Percentiles rank a stretch among this genome's conserved stretches.
phyloP scores from a whole-genome alignment of 768 basidiomycete genomes.

The Rhizopogon sp. region DNA sequence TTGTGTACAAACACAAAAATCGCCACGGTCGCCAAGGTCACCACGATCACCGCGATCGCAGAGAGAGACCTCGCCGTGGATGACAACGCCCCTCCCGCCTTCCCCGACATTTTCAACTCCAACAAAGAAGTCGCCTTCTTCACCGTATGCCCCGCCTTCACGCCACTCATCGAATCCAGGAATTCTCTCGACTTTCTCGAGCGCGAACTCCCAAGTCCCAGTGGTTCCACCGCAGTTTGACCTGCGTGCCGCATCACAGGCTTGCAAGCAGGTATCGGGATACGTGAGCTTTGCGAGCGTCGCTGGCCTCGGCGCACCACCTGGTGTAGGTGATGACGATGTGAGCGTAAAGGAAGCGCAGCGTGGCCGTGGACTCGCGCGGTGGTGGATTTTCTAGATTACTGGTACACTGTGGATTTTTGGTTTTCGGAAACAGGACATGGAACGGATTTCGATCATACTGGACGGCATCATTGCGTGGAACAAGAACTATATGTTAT shows the following conservation, averaged over 20 bases:
- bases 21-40: constrained; percentile 11
- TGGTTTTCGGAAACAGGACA: background rate
- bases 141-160: background rate
- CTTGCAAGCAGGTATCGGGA: constrained; percentile 51
- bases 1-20: constrained; percentile 2
- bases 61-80: constrained; percentile 22
- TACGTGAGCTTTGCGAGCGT: constrained; percentile 67
- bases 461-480: background rate
- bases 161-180: constrained; percentile 6
- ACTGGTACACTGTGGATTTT: background rate
- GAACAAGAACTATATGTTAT: constrained; percentile 1
- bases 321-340: constrained; percentile 36
- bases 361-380: constrained; percentile 24
- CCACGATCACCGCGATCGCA: constrained; percentile 13
- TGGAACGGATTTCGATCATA: background rate
- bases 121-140: constrained; percentile 10
- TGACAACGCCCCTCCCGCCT: constrained; percentile 23
- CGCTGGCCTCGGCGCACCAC: constrained; percentile 62
- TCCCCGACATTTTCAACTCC: constrained; percentile 28
- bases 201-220: constrained; percentile 17
- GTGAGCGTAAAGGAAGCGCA: constrained; percentile 14
- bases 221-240: constrained; percentile 46
- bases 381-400: constrained; percentile 25
- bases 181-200: constrained; percentile 8
- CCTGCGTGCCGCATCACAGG: constrained; percentile 54